These are phyloP conservation scores for Neodidymelliopsis sp. DNA, from an alignment of 2,329 filamentous ascomycete species.

Conservation along the genomic window DNA sequence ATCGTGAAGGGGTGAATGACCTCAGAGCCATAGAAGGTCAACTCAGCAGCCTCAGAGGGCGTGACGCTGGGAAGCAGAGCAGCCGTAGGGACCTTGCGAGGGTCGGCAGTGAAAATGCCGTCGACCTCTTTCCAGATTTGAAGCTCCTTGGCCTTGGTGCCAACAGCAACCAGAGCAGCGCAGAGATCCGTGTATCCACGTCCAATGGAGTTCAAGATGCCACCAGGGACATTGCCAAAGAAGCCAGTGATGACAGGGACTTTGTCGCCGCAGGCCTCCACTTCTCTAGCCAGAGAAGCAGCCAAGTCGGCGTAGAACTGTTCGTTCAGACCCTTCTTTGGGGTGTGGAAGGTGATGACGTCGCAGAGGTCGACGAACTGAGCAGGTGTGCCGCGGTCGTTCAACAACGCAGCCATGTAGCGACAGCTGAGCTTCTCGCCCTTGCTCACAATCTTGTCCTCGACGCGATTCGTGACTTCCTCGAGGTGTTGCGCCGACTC, in stretches of 20 bases:
- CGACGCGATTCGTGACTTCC: slow-evolving; percentile 60
- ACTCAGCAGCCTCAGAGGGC: slow-evolving; percentile 90
- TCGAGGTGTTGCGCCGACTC: slow-evolving; percentile 66
- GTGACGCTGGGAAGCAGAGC: slow-evolving; percentile 87
- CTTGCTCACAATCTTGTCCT: slow-evolving; percentile 84
- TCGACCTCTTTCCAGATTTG: slow-evolving; percentile 99
- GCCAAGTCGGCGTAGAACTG: slow-evolving; percentile 57
- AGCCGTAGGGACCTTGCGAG: slow-evolving; percentile 91
- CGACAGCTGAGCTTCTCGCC: slow-evolving; percentile 95
- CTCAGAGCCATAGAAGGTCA: slow-evolving; percentile 79
- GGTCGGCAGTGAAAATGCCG: slow-evolving; percentile 88
- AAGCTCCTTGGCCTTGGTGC: slow-evolving; percentile 83
- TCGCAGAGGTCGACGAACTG: slow-evolving; percentile 92
- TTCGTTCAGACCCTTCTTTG: slow-evolving; percentile 52
- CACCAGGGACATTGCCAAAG: slow-evolving; percentile 92
- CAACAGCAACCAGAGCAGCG: slow-evolving; percentile 89
- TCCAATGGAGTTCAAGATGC: slow-evolving; percentile 88
- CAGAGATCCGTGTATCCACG: slow-evolving; percentile 97
- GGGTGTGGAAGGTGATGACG: slow-evolving; percentile 69
- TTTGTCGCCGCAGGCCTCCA: slow-evolving; percentile 54
- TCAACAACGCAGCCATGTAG: slow-evolving; percentile 85
- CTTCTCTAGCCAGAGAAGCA: slow-evolving; percentile 50
- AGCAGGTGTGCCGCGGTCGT: slow-evolving; percentile 81
- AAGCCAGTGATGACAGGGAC: slow-evolving; percentile 76
- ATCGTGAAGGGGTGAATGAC: slow-evolving; percentile 99